A percentile compares a stretch with the other conserved stretches of the same genome.
These are phyloP conservation scores for Populus hybrid DNA, from an alignment of 441 rosid species.

Conservation along the genomic window DNA sequence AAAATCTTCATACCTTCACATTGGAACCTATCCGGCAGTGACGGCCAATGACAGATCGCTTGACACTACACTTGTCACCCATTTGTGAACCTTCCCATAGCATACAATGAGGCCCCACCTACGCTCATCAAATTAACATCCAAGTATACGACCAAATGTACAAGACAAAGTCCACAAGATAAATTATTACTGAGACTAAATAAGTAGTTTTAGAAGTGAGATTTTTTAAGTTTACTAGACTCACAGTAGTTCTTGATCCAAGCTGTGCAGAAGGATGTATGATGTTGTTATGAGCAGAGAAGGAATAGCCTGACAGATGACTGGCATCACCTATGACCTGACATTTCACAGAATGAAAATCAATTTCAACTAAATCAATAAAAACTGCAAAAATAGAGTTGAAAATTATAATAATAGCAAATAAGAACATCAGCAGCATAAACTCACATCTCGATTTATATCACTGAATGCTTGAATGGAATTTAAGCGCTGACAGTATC, in stretches of 20 bases:
- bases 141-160: neutral
- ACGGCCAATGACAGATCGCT: constrained; percentile 91
- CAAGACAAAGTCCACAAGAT: neutral
- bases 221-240: constrained; percentile 18
- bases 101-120: constrained; percentile 95
- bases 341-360: constrained; percentile 16
- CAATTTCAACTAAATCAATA: constrained; percentile 8
- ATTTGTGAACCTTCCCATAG: constrained; percentile 92
- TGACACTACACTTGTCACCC: constrained; percentile 95
- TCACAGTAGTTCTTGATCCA: constrained; percentile 86
- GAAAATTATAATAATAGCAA: neutral
- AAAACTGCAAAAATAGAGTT: neutral
- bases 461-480: constrained; percentile 91
- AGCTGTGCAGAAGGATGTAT: constrained; percentile 77
- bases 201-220: neutral
- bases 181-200: neutral
- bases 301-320: constrained; percentile 80
- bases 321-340: constrained; percentile 87
- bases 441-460: constrained; percentile 87
- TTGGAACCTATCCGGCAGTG: constrained; percentile 95
- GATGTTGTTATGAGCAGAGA: constrained; percentile 75
- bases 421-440: constrained; percentile 9
- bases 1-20: constrained; percentile 65
- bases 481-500: constrained; percentile 70
- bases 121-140: constrained; percentile 19